A percentile compares a stretch with the other conserved stretches of the same genome.
Conservation (phyloP, 495 filamentous ascomycete species). For the Amniculicola lignicola region DNA sequence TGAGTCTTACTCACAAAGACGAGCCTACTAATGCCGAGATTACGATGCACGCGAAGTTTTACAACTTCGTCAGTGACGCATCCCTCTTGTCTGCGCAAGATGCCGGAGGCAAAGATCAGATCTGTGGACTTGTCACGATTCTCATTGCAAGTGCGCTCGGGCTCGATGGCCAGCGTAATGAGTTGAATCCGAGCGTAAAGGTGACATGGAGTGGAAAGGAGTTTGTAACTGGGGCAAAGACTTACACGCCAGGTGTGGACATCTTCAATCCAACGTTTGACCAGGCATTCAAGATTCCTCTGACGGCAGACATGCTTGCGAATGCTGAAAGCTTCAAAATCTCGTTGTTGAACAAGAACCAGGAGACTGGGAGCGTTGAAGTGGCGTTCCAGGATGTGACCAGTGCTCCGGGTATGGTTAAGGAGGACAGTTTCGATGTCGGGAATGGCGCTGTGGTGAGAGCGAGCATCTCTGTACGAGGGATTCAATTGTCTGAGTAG, state of each 20-base stretch:
- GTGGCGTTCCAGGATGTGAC: conserved; percentile 43
- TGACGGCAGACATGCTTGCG: conserved; percentile 38
- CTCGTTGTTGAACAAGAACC: conserved; percentile 40
- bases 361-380: conserved; percentile 39
- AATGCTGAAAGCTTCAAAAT: conserved; percentile 35
- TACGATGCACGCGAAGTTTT: conserved; percentile 40
- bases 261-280: conserved; percentile 48
- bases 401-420: conserved; percentile 35
- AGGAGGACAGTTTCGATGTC: conserved; percentile 41
- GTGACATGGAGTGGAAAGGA: conserved; percentile 40
- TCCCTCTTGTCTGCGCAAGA: conserved; percentile 33
- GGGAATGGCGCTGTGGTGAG: conserved; percentile 38
- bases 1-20: conserved; percentile 39
- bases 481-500: conserved; percentile 15
- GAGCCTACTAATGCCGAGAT: conserved; percentile 37
- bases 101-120: conserved; percentile 21
- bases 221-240: conserved; percentile 42
- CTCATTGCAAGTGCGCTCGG: conserved; percentile 41
- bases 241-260: conserved; percentile 43
- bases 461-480: conserved; percentile 37
- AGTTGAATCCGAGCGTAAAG: conserved; percentile 45
- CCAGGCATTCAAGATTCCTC: conserved; percentile 40
- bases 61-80: conserved; percentile 38
- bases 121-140: conserved; percentile 41
- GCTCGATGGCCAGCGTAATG: conserved; percentile 39